Base-by-base conservation (phyloP, 768 basidiomycete genomes). In the Strobilomyces confusus region DNA sequence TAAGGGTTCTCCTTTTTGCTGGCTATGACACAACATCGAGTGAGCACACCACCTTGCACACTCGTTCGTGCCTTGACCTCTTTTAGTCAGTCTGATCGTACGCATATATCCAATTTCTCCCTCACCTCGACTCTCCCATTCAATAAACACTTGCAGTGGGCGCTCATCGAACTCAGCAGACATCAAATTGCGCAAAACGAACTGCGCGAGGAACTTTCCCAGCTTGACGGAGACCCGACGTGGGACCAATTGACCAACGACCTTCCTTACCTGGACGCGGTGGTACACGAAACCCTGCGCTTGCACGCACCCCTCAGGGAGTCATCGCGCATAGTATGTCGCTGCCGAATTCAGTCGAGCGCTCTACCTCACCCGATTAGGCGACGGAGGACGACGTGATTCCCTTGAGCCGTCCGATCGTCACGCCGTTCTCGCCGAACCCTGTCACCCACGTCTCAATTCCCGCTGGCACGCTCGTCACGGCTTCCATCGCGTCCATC, bases 211-310 rank as follows among this genome's bases (percentile, higher is more conserved):
- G 82, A 85, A 48, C 69, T 84, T 2, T 69, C 81, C 13, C 54
- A 69, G 8, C 60, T 72, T 1, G 65, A 57, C n/a, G 56, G 41
- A 23, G 81, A 84, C 59, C 80, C 81, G 15, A 77, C 76, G 4
- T 82, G 75, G 69, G 80, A 82, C 15, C 77, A 81, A 57, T 68
- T 83, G 1, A 73, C 69, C 3, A 73, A 74, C 5, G 70, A 54
- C 12, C 63, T 85, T 13, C 81, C 80, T 1, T 82, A 79, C 63
- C 77, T 85, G 9, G 80, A 83, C 60, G 76, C 78, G 0, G 71
- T 79, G 3, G 73, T 75, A 2, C 74, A 74, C 19, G 80, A 80
- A 58, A 68, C 68, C 1, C 64, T 81, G 19, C 69, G 79, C 2
- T 47, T 79, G 1, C 77, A 81, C 54, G 70, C 71, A 22, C 68